phyloP scores from a whole-genome alignment of 805 yeast genomes.

The Cyberlindnera suaveolens region DNA sequence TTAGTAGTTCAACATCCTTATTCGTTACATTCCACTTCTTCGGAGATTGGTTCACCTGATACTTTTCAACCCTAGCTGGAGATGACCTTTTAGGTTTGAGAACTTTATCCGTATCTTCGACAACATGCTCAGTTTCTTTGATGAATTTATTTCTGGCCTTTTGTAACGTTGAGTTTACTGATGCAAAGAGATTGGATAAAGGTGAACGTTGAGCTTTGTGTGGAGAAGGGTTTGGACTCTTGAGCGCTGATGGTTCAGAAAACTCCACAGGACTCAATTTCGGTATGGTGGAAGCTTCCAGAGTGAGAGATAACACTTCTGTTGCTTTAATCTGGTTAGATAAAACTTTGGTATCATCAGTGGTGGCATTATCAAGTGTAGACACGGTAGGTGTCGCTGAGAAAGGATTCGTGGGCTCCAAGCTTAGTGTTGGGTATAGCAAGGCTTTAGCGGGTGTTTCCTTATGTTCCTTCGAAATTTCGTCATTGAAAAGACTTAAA shows the following conservation, averaged over 20 bases:
- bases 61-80: not conserved
- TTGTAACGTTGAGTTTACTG: constrained; percentile 20
- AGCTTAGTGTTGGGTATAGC: constrained; percentile 16
- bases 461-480: not conserved
- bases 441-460: constrained; percentile 2
- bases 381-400: constrained; percentile 2
- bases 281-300: not conserved
- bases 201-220: constrained; percentile 15
- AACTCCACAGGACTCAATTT: constrained; percentile 3
- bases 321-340: not conserved
- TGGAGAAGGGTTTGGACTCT: constrained; percentile 10
- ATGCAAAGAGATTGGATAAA: constrained; percentile 19
- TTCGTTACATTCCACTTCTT: not conserved
- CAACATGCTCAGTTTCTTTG: constrained; percentile 11
- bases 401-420: constrained; percentile 7
- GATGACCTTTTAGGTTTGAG: not conserved
- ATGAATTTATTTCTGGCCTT: constrained; percentile 19
- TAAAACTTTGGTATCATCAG: not conserved
- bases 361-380: constrained; percentile 3
- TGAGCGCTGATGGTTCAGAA: constrained; percentile 2
- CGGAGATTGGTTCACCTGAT: not conserved
- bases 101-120: constrained; percentile 5
- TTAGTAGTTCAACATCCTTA: constrained; percentile 3
- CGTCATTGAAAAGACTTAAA: constrained; percentile 15
- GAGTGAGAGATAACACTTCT: not conserved